phyloP scores from a whole-genome alignment of 2,329 filamentous ascomycete species.

The Chaetomium strumarium region DNA sequence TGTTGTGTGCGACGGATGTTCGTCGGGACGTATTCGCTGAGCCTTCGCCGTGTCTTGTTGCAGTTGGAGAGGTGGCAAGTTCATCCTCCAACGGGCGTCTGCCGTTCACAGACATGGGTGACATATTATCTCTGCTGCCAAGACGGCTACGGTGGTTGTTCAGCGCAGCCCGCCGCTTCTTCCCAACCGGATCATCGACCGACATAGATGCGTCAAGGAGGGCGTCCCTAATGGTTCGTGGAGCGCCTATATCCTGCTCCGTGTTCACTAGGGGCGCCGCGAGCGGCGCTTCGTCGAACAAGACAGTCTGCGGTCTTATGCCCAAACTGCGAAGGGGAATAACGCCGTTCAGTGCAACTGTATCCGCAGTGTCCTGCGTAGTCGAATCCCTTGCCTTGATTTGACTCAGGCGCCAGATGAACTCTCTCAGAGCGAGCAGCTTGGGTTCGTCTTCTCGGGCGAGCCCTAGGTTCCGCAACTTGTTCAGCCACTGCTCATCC shows the following conservation, averaged over 20 bases:
- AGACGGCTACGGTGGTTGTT: constrained; percentile 46
- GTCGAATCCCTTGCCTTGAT: constrained; percentile 55
- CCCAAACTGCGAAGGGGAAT: constrained; percentile 69
- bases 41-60: constrained; percentile 27
- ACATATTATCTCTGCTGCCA: constrained; percentile 32
- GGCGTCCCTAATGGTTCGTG: constrained; percentile 83
- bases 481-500: constrained; percentile 87
- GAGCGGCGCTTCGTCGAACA: constrained; percentile 75
- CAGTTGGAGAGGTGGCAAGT: constrained; percentile 23
- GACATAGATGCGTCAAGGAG: constrained; percentile 87
- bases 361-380: constrained; percentile 24
- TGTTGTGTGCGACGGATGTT: constrained; percentile 29
- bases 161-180: constrained; percentile 45
- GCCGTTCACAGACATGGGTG: constrained; percentile 35
- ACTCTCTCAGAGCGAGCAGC: constrained; percentile 77
- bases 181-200: constrained; percentile 62
- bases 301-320: constrained; percentile 79
- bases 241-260: constrained; percentile 37
- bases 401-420: constrained; percentile 79
- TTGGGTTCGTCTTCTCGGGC: constrained; percentile 81
- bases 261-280: constrained; percentile 33
- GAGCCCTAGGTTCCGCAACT: constrained; percentile 79
- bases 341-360: constrained; percentile 58
- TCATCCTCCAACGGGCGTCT: constrained; percentile 28
- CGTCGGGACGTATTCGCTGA: constrained; percentile 36